Evolutionary conservation across 805 yeast species (phyloP), one percentile per base, ranked within the genome.

Genomic region (Isabelozyma heimii): DNA sequence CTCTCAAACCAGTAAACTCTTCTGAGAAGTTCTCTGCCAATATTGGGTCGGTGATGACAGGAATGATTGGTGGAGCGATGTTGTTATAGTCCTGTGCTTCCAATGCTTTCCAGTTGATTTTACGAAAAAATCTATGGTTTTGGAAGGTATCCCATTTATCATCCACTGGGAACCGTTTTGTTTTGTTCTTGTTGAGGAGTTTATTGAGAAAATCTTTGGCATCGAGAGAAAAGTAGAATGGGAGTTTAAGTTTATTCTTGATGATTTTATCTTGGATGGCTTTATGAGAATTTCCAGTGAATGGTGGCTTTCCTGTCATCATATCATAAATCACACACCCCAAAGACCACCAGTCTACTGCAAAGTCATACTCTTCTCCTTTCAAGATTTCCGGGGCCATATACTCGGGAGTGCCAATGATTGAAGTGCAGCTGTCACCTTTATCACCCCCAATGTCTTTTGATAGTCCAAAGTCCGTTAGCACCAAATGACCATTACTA

Each of bases 331-430:
- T 70, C 6, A 90, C 85, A 43, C 96, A 87, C 0, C 97, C 97
- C 33, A 91, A 69, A 0, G 96, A 89, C 90, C 96, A 90, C 88
- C 96, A 89, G 64, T 90, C 97, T 44, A 91, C 94, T 30, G 83
- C 77, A 47, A 81, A 85, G 57, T 86, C 90, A 64, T 90, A 91
- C 14, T 83, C 81, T 56, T 84, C 79, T 17, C 96, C 96, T 49
- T 79, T 81, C 26, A 90, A 71, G 30, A 91, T 85, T 63, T 90
- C 97, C 2, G 97, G 97, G 0, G 97, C 97, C 84, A 90, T 87
- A 58, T 87, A 87, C 60, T 87, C 90, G 0, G 91, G 89, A 0
- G 94, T 87, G 1, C 94, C 94, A 45, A 84, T 80, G 54, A 87
- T 66, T 10, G 88, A 80, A 37, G 69, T 79, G 60, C 83, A 81